Percentiles rank a stretch among this genome's conserved stretches.
Conservation (phyloP, 768 basidiomycete genomes). For the Pleurotus sapidus region DNA sequence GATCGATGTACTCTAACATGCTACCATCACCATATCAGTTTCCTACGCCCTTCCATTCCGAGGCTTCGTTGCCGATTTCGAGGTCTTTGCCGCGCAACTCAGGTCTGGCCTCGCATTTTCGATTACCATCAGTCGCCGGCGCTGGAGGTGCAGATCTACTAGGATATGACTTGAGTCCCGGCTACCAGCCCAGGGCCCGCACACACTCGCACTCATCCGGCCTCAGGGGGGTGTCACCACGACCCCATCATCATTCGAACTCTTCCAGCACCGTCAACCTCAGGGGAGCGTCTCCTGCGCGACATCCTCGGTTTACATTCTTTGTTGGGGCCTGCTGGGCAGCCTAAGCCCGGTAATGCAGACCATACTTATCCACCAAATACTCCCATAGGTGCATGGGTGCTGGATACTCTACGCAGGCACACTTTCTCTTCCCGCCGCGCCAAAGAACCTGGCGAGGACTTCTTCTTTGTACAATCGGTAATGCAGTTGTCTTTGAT, state of each 20-base stretch:
- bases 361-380: slow-evolving; percentile 46
- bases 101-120: background rate
- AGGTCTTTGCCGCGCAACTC: slow-evolving; percentile 1
- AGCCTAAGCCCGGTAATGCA: slow-evolving; percentile 59
- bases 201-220: too few relatives aligned
- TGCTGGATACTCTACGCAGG: slow-evolving; percentile 51
- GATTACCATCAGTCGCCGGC: background rate
- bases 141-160: background rate
- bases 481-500: slow-evolving; percentile 33
- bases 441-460: slow-evolving; percentile 43
- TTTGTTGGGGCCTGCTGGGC: slow-evolving; percentile 79
- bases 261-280: too few relatives aligned
- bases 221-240: too few relatives aligned
- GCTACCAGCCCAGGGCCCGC: background rate
- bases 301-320: slow-evolving; percentile 48
- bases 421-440: slow-evolving; percentile 23
- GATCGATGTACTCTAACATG: too few relatives aligned
- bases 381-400: slow-evolving; percentile 63
- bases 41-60: slow-evolving; percentile 2
- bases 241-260: too few relatives aligned
- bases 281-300: slow-evolving; percentile 2
- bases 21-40: slow-evolving; percentile 2
- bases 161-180: background rate
- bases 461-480: slow-evolving; percentile 62
- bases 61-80: background rate